Evolutionary conservation across 2,329 filamentous ascomycete species (phyloP).

Genomic region (Periconia macrospinosa): DNA sequence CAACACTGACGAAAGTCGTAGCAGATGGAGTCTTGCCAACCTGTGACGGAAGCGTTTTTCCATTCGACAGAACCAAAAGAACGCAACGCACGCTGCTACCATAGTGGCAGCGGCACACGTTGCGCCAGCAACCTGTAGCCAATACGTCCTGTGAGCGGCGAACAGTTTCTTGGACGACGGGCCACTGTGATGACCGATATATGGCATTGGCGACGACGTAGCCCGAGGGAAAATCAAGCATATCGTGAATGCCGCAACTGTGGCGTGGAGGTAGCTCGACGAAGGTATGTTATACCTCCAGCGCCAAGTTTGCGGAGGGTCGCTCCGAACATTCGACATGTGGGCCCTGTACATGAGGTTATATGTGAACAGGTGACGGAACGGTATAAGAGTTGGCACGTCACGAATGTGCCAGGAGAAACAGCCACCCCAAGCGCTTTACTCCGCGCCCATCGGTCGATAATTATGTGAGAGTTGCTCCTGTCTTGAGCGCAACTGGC

Average conservation of each 20-base stretch:
- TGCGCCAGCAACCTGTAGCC: conserved; percentile 39
- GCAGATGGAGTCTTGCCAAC: conserved; percentile 46
- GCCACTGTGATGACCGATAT: conserved; percentile 5
- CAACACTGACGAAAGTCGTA: neutral
- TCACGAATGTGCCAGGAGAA: neutral
- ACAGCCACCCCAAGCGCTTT: neutral
- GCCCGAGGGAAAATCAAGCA: neutral
- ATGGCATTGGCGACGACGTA: conserved; percentile 7
- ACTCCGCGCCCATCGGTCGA: conserved; percentile 8
- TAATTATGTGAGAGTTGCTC: neutral
- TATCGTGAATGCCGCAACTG: neutral
- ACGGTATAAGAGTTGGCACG: neutral
- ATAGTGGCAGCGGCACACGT: conserved; percentile 56
- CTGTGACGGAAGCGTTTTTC: conserved; percentile 73
- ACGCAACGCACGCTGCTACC: conserved; percentile 56
- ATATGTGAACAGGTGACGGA: conserved; percentile 1
- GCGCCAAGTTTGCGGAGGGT: neutral
- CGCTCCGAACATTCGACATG: neutral
- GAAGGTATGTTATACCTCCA: neutral
- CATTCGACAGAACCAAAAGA: conserved; percentile 77
- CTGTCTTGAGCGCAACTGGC: conserved; percentile 11
- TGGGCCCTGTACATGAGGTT: neutral
- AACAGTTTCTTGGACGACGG: neutral
- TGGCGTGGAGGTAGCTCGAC: neutral
- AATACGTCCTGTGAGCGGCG: neutral